These are phyloP conservation scores for Pseudopithomyces chartarum DNA, from an alignment of 2,329 filamentous ascomycete genomes.

Conservation along the genomic window DNA sequence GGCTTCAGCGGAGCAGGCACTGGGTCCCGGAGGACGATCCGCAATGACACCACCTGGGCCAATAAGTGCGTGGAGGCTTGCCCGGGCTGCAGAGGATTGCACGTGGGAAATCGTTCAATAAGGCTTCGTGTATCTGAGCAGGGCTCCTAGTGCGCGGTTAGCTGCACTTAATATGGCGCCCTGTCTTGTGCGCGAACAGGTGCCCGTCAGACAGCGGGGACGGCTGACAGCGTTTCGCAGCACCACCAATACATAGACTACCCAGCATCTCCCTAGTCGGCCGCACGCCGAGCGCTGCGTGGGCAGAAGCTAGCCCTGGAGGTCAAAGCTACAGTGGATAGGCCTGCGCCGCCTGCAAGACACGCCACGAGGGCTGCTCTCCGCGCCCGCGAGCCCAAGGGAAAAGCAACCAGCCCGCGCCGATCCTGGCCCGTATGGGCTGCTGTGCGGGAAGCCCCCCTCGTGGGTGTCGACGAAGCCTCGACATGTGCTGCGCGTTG, in stretches of 20 bases:
- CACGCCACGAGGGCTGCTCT: slow-evolving; percentile 31
- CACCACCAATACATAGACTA: not conserved
- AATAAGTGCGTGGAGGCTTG: slow-evolving; percentile 33
- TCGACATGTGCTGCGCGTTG: no score
- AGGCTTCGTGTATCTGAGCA: slow-evolving; percentile 45
- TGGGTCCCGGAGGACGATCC: slow-evolving; percentile 23
- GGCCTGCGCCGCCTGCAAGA: slow-evolving; percentile 23
- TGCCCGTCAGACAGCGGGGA: slow-evolving; percentile 7
- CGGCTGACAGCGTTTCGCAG: slow-evolving; percentile 7
- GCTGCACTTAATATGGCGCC: slow-evolving; percentile 38
- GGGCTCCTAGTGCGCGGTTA: slow-evolving; percentile 43
- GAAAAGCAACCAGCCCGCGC: not conserved
- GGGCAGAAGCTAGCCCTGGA: slow-evolving; percentile 17
- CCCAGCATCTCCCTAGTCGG: no score
- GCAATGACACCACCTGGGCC: slow-evolving; percentile 30
- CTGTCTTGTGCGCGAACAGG: slow-evolving; percentile 19
- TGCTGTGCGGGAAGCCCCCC: not conserved
- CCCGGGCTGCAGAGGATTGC: slow-evolving; percentile 33
- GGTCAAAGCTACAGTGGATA: slow-evolving; percentile 19
- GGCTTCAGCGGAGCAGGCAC: slow-evolving; percentile 18
- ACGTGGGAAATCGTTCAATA: slow-evolving; percentile 48
- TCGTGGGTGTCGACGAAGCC: not conserved
- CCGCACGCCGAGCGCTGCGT: slow-evolving; percentile 2
- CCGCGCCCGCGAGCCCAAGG: not conserved
- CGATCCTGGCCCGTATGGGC: not conserved